phyloP scores from a whole-genome alignment of 129 eudicot species.

The Helichrysum umbraculigerum region DNA sequence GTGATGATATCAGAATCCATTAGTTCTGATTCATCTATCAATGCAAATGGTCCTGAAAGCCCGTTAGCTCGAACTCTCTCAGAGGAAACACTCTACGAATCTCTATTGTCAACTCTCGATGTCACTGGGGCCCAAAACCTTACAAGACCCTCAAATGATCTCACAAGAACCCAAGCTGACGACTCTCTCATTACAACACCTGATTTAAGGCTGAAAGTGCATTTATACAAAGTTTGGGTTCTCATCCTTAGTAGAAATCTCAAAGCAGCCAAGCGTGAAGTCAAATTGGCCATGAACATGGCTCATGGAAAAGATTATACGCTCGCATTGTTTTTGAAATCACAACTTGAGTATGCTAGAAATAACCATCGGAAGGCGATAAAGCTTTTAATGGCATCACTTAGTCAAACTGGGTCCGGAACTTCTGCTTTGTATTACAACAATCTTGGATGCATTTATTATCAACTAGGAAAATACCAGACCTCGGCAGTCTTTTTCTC shows the following conservation, averaged over 20 bases:
- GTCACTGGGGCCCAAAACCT: conserved; percentile 53
- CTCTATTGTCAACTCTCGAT: conserved; percentile 62
- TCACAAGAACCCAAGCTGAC: conserved; percentile 49
- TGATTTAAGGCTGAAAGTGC: conserved; percentile 72
- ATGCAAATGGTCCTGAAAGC: conserved; percentile 53
- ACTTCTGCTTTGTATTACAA: conserved; percentile 64
- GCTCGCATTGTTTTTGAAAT: conserved; percentile 72
- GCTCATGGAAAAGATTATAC: conserved; percentile 80
- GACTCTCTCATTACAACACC: conserved; percentile 50
- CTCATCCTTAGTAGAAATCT: conserved; percentile 72
- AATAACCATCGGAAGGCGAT: conserved; percentile 75
- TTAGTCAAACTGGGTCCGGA: conserved; percentile 52
- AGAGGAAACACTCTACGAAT: conserved; percentile 77
- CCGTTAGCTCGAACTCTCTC: conserved; percentile 75
- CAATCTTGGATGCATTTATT: conserved; percentile 86
- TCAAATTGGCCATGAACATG: conserved; percentile 80
- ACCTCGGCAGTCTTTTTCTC: conserved; percentile 65
- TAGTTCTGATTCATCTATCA: conserved; percentile 47
- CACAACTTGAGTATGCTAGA: conserved; percentile 89
- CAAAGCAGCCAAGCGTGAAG: conserved; percentile 91
- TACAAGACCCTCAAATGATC: conserved; percentile 56
- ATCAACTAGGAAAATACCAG: conserved; percentile 73
- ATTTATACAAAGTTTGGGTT: conserved; percentile 71
- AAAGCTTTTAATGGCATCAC: conserved; percentile 83
- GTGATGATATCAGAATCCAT: conserved; percentile 47